These are phyloP conservation scores for Tetracentron sinense DNA, from an alignment of 164 flowering plant genomes.

Conservation along the genomic window DNA sequence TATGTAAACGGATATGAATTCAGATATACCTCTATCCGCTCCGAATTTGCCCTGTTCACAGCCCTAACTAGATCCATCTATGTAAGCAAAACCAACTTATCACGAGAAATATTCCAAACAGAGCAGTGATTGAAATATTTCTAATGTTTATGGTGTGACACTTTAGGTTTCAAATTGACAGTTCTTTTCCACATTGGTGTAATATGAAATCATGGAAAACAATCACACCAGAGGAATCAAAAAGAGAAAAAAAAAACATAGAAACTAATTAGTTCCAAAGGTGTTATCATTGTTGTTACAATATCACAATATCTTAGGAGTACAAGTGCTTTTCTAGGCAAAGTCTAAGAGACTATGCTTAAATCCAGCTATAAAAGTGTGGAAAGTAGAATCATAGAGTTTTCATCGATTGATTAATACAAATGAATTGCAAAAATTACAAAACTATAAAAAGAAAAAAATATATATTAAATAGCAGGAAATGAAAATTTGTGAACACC, in stretches of 20 bases:
- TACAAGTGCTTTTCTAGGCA: background rate
- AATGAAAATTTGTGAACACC: slow-evolving; percentile 34
- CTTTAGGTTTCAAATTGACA: background rate
- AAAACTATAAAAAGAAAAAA: background rate
- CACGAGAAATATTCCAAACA: too few species aligned
- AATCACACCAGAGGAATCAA: background rate
- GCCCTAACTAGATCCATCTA: too few species aligned
- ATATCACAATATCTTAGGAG: background rate
- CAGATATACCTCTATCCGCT: too few species aligned
- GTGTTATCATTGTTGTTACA: background rate
- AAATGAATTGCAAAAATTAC: too few species aligned
- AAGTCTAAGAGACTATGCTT: too few species aligned
- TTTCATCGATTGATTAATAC: too few species aligned
- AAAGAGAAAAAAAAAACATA: background rate
- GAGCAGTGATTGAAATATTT: too few species aligned
- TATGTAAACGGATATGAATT: too few species aligned
- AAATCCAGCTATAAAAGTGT: too few species aligned
- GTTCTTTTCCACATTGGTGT: background rate
- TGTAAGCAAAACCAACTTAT: too few species aligned
- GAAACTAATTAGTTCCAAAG: background rate
- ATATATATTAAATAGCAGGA: background rate
- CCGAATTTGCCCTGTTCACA: too few species aligned
- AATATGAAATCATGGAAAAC: background rate
- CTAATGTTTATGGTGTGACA: background rate
- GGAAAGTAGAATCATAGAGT: too few species aligned